Evolutionary conservation across 495 filamentous ascomycete genomes (phyloP).

Genomic region (Trichoderma parareesei): DNA sequence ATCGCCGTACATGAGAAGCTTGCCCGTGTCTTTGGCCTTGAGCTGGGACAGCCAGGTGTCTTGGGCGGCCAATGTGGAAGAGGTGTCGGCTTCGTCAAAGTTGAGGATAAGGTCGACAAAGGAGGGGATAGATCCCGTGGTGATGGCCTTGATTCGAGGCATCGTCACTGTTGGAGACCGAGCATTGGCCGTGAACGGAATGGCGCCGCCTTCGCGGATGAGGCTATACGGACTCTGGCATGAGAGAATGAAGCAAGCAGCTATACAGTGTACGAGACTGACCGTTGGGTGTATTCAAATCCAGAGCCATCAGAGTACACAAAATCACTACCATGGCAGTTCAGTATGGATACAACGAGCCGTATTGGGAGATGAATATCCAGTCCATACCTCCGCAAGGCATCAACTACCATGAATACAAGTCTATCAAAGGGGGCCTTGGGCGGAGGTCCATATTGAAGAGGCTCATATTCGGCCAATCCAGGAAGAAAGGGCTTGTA

Average conservation of each 20-base stretch:
- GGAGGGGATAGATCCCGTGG: slow-evolving; percentile 90
- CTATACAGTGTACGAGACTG: slow-evolving; percentile 16
- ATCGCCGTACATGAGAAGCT: slow-evolving; percentile 91
- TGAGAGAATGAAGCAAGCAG: background rate
- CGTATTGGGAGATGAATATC: background rate
- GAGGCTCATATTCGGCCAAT: slow-evolving; percentile 54
- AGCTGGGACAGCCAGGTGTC: slow-evolving; percentile 96
- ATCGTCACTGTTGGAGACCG: slow-evolving; percentile 95
- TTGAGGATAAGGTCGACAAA: slow-evolving; percentile 97
- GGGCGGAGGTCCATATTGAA: slow-evolving; percentile 39
- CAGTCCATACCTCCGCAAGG: slow-evolving; percentile 64
- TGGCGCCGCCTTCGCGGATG: slow-evolving; percentile 69
- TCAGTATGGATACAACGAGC: background rate
- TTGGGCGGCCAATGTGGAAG: slow-evolving; percentile 73
- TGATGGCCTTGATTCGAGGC: slow-evolving; percentile 95
- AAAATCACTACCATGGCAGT: slow-evolving; percentile 64
- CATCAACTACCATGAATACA: slow-evolving; percentile 97
- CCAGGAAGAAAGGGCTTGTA: slow-evolving; percentile 91
- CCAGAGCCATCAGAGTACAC: slow-evolving; percentile 74
- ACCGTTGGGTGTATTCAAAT: slow-evolving; percentile 90
- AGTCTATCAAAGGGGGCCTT: slow-evolving; percentile 74
- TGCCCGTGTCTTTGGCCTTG: slow-evolving; percentile 58
- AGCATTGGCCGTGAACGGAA: slow-evolving; percentile 96
- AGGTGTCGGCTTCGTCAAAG: slow-evolving; percentile 88
- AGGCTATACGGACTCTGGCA: slow-evolving; percentile 44